Percentiles rank a stretch among this genome's conserved stretches.
phyloP scores from a whole-genome alignment of 2,329 filamentous ascomycete genomes.

The Venturia effusa region DNA sequence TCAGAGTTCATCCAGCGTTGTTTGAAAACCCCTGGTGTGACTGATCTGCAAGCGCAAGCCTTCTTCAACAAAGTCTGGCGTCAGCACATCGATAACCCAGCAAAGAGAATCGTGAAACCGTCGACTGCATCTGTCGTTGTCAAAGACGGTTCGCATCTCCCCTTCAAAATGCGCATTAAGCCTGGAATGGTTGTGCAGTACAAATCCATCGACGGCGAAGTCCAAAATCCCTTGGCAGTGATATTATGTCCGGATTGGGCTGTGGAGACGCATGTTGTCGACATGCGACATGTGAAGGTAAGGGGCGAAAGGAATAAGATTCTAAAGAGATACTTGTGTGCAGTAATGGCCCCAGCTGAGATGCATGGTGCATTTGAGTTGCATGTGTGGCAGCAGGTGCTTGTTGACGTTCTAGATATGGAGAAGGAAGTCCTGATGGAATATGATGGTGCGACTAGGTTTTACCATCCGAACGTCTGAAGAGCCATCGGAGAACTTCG shows the following conservation, averaged over 20 bases:
- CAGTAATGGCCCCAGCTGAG: background rate
- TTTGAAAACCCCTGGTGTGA: background rate
- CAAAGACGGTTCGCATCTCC: background rate
- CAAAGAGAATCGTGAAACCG: background rate
- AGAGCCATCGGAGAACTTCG: background rate
- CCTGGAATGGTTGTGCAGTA: constrained; percentile 3
- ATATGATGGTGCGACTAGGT: constrained; percentile 4
- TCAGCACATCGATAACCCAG: background rate
- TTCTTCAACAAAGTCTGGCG: constrained; percentile 6
- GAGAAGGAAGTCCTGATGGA: constrained; percentile 2
- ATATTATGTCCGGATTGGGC: background rate
- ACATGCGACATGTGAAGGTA: background rate
- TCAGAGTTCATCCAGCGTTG: background rate
- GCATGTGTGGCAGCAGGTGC: background rate
- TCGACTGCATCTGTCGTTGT: background rate
- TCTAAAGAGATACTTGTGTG: background rate
- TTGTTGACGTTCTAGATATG: background rate
- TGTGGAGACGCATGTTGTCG: background rate
- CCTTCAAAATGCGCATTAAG: background rate
- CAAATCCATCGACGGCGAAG: background rate
- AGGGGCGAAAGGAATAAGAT: background rate
- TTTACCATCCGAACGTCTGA: background rate
- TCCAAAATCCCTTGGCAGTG: background rate
- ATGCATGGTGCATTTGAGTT: constrained; percentile 1
- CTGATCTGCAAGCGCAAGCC: background rate